phyloP scores from a whole-genome alignment of 331 rosid genomes.

The Prunus yedoensis region DNA sequence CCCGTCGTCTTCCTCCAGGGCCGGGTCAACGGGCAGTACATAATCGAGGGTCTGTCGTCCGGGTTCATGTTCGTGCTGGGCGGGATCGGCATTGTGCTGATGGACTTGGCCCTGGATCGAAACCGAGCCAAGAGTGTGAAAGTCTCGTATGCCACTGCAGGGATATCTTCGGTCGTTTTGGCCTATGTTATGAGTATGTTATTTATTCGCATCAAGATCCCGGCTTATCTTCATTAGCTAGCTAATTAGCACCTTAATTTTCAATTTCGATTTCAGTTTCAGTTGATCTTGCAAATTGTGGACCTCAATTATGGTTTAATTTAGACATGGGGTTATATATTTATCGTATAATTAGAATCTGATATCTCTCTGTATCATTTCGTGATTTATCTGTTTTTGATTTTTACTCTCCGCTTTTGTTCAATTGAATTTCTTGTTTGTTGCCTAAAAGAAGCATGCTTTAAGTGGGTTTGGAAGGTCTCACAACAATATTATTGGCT shows the following conservation, averaged over 20 bases:
- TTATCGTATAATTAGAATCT: background rate
- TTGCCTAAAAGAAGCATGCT: background rate
- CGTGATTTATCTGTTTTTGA: background rate
- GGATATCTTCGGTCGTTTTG: constrained; percentile 57
- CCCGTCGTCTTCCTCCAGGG: constrained; percentile 90
- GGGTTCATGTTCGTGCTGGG: constrained; percentile 97
- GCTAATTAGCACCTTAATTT: background rate
- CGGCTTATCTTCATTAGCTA: constrained; percentile 60
- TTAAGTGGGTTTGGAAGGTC: no score
- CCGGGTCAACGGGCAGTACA: constrained; percentile 96
- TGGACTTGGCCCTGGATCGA: constrained; percentile 85
- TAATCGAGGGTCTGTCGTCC: constrained; percentile 90
- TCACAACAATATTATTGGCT: no score
- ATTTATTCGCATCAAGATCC: constrained; percentile 90
- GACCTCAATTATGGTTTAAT: background rate
- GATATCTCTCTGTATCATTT: background rate
- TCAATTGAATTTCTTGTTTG: background rate
- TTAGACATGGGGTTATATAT: background rate
- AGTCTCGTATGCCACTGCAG: constrained; percentile 83
- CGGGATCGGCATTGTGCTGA: constrained; percentile 70
- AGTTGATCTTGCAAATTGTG: background rate
- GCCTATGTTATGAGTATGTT: constrained; percentile 94
- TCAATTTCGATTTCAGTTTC: background rate
- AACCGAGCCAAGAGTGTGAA: constrained; percentile 75
- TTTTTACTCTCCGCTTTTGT: background rate